Evolutionary conservation across 331 rosid species (phyloP).

Genomic region (Dryas integrifolia): DNA sequence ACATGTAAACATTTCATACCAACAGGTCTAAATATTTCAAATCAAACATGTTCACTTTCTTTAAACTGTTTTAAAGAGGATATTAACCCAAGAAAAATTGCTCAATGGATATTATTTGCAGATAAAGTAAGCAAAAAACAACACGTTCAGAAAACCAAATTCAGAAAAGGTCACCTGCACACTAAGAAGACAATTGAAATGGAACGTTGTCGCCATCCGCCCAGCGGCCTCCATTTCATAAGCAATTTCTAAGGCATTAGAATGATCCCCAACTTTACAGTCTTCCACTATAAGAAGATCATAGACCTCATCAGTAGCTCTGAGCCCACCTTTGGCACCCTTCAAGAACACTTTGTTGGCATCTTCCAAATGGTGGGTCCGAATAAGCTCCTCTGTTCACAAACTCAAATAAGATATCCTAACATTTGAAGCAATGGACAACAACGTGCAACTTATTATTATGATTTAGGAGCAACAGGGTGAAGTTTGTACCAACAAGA

Average conservation of each 20-base stretch:
- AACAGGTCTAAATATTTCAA: neutral
- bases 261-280: conserved; percentile 87
- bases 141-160: neutral
- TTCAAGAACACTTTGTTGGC: conserved; percentile 83
- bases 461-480: neutral
- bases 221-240: conserved; percentile 99
- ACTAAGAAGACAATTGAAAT: conserved; percentile 87
- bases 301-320: conserved; percentile 82
- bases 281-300: conserved; percentile 81
- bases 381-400: conserved; percentile 71
- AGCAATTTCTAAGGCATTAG: conserved; percentile 85
- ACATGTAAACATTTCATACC: neutral
- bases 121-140: neutral
- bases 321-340: conserved; percentile 84
- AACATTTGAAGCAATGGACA: neutral
- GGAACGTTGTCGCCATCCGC: conserved; percentile 93
- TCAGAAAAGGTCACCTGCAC: conserved; percentile 65
- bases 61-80: no score
- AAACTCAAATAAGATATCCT: conserved; percentile 13
- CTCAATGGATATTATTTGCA: neutral
- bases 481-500: conserved; percentile 53
- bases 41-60: no score
- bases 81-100: no score
- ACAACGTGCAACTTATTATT: neutral
- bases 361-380: conserved; percentile 61